Evolutionary conservation across 306 rosid genomes (phyloP).

Genomic region (Chamaecrista fasciculata): DNA sequence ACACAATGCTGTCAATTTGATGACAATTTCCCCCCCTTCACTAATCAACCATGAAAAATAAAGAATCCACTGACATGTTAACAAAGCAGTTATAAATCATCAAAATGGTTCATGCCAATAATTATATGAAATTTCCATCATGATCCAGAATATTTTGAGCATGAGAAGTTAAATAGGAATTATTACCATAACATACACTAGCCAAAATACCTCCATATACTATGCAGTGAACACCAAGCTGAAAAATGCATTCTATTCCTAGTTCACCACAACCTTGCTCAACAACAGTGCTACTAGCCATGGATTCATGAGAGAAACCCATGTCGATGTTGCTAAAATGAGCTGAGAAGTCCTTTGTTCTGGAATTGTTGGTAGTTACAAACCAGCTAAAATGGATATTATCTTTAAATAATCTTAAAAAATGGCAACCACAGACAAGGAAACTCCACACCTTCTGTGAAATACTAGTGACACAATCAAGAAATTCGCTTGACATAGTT

Average conservation of each 20-base stretch:
- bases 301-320: slow-evolving; percentile 22
- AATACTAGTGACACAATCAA: slow-evolving; percentile 36
- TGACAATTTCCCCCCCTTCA: too few relatives aligned
- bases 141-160: slow-evolving; percentile 38
- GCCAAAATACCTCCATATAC: slow-evolving; percentile 61
- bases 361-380: neutral
- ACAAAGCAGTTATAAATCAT: too few relatives aligned
- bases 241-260: slow-evolving; percentile 31
- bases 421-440: slow-evolving; percentile 41
- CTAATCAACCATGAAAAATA: too few relatives aligned
- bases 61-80: too few relatives aligned
- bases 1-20: too few relatives aligned
- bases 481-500: slow-evolving; percentile 40
- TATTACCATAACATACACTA: slow-evolving; percentile 51
- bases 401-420: slow-evolving; percentile 40
- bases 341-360: slow-evolving; percentile 2
- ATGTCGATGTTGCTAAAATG: neutral
- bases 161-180: slow-evolving; percentile 37
- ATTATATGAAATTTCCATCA: slow-evolving; percentile 15
- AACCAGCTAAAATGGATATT: slow-evolving; percentile 54
- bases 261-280: slow-evolving; percentile 20
- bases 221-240: slow-evolving; percentile 64
- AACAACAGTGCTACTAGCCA: slow-evolving; percentile 5
- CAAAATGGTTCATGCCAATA: slow-evolving; percentile 4
- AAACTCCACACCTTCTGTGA: slow-evolving; percentile 48